Conservation (phyloP, 768 basidiomycete genomes). For the Phylloporus sp. region DNA sequence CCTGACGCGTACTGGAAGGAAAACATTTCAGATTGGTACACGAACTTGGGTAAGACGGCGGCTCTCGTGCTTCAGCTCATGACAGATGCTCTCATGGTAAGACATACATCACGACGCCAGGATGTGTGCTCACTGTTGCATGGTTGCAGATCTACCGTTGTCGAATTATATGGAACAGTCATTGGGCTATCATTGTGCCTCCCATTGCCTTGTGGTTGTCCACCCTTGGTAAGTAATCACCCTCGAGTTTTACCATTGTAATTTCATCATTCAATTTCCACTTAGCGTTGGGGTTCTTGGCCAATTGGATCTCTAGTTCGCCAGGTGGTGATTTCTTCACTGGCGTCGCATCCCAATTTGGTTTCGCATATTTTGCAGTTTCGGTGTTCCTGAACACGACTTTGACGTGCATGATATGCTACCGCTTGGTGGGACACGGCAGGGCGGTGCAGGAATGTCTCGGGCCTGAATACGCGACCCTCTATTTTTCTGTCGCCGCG, state of each 20-base stretch:
- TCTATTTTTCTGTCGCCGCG: conserved; percentile 11
- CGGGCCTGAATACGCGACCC: conserved; percentile 14
- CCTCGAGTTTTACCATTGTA: background rate
- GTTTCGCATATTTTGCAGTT: conserved; percentile 15
- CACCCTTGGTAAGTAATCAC: conserved; percentile 16
- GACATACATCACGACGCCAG: background rate
- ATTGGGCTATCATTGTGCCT: conserved; percentile 12
- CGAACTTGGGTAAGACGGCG: conserved; percentile 23
- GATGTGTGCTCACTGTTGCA: background rate
- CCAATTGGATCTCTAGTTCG: conserved; percentile 7
- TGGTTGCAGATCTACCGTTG: conserved; percentile 37
- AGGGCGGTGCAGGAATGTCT: conserved; percentile 2
- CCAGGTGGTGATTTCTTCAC: conserved; percentile 19
- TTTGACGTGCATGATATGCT: conserved; percentile 24
- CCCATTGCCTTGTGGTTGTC: conserved; percentile 19
- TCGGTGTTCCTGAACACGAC: conserved; percentile 14
- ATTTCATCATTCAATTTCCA: background rate
- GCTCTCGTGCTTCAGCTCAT: conserved; percentile 32
- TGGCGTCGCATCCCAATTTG: conserved; percentile 8
- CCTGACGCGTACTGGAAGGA: conserved; percentile 28
- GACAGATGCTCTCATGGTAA: conserved; percentile 31
- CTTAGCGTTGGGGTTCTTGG: conserved; percentile 17
- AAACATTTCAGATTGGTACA: conserved; percentile 25
- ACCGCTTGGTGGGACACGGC: conserved; percentile 12
- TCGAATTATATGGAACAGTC: conserved; percentile 31